These are phyloP conservation scores for Epichloe glyceriae DNA, from an alignment of 2,329 filamentous ascomycete genomes.

Conservation along the genomic window DNA sequence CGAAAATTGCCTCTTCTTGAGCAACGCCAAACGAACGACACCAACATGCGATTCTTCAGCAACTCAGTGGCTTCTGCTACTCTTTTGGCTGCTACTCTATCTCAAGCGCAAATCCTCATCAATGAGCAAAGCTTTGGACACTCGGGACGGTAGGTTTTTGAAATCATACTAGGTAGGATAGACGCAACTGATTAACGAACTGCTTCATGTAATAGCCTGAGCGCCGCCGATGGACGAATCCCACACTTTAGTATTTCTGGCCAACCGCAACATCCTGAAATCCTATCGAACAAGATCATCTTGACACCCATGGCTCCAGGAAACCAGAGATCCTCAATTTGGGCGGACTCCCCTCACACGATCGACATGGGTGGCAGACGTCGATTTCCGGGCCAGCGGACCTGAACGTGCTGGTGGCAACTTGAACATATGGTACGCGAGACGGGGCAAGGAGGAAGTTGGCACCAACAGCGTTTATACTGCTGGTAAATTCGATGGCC, in stretches of 20 bases:
- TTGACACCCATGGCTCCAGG: slow-evolving; percentile 82
- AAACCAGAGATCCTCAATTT: slow-evolving; percentile 70
- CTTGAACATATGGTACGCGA: slow-evolving; percentile 84
- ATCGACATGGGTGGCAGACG: slow-evolving; percentile 65
- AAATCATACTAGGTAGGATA: neutral
- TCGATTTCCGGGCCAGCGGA: slow-evolving; percentile 80
- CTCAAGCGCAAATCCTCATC: slow-evolving; percentile 53
- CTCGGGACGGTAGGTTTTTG: slow-evolving; percentile 39
- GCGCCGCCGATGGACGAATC: slow-evolving; percentile 23
- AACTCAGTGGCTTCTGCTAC: slow-evolving; percentile 23
- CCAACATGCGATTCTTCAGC: slow-evolving; percentile 3
- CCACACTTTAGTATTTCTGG: slow-evolving; percentile 44
- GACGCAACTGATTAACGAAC: neutral
- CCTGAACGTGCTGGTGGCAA: slow-evolving; percentile 78
- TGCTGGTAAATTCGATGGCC: slow-evolving; percentile 73
- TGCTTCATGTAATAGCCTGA: neutral
- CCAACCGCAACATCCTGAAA: slow-evolving; percentile 41
- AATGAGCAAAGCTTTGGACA: slow-evolving; percentile 70
- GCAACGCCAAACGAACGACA: neutral
- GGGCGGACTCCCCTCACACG: slow-evolving; percentile 55
- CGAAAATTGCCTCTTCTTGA: neutral
- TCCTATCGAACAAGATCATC: slow-evolving; percentile 81
- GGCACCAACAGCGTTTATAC: slow-evolving; percentile 73
- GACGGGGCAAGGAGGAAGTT: slow-evolving; percentile 51
- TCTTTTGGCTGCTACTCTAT: slow-evolving; percentile 33